These are phyloP conservation scores for Aspergillus pseudoglaucus DNA, from an alignment of 2,329 filamentous ascomycete species.

Conservation along the genomic window DNA sequence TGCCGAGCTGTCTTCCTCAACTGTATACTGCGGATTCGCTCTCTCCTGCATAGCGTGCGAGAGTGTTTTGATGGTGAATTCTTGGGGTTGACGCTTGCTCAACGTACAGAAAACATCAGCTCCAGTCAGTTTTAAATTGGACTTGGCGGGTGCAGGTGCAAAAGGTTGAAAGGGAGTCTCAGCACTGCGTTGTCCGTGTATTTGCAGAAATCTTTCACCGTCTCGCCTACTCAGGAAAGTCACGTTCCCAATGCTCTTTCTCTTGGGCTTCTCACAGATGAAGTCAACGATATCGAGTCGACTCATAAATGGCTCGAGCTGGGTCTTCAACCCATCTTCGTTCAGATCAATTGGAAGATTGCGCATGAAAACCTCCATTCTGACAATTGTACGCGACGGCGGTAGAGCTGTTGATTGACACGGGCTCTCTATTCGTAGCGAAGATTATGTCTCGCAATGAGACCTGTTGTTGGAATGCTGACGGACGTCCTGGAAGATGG, in stretches of 20 bases:
- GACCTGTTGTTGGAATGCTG: too few relatives aligned
- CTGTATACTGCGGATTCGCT: conserved; percentile 4
- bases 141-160: background rate
- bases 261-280: conserved; percentile 38
- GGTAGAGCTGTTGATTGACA: too few relatives aligned
- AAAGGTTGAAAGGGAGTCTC: background rate
- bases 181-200: conserved; percentile 17
- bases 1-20: conserved; percentile 10
- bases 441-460: too few relatives aligned
- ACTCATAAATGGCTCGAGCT: conserved; percentile 33
- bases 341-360: conserved; percentile 39
- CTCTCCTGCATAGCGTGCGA: conserved; percentile 23
- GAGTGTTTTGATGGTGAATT: conserved; percentile 32
- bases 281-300: conserved; percentile 37
- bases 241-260: conserved; percentile 38
- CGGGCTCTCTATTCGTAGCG: too few relatives aligned
- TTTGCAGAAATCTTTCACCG: conserved; percentile 39
- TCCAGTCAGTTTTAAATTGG: conserved; percentile 13
- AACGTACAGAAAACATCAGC: conserved; percentile 16
- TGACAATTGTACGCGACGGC: background rate
- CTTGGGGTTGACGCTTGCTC: conserved; percentile 34
- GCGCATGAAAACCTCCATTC: conserved; percentile 43
- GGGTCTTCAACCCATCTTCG: conserved; percentile 35
- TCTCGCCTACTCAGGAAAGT: conserved; percentile 40
- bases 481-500: too few relatives aligned